phyloP scores from a whole-genome alignment of 164 flowering plant species.

The Litsea cubeba region DNA sequence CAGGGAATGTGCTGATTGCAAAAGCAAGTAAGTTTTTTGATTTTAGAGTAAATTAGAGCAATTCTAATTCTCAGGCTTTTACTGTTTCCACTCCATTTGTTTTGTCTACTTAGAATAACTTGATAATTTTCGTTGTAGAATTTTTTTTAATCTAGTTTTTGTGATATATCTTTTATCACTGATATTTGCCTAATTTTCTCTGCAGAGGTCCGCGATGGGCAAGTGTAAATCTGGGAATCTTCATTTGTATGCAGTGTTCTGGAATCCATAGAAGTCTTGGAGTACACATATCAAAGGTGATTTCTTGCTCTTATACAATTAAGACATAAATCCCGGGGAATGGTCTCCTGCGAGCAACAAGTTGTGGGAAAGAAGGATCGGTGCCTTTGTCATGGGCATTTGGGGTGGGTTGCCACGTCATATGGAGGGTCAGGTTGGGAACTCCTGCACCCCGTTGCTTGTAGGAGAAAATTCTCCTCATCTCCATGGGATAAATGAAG shows the following conservation, averaged over 20 bases:
- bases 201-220: slow-evolving; percentile 79
- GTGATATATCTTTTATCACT: too few relatives aligned
- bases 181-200: background rate
- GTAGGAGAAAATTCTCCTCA: too few relatives aligned
- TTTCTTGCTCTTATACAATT: background rate
- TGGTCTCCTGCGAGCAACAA: too few relatives aligned
- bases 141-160: background rate
- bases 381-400: too few relatives aligned
- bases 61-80: background rate
- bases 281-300: slow-evolving; percentile 66
- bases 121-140: background rate
- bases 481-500: too few relatives aligned
- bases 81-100: background rate
- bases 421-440: too few relatives aligned
- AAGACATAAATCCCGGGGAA: too few relatives aligned
- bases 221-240: slow-evolving; percentile 68
- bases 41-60: background rate
- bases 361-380: too few relatives aligned
- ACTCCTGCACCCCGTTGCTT: too few relatives aligned
- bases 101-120: background rate
- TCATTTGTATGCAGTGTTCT: slow-evolving; percentile 76
- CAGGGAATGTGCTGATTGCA: slow-evolving; percentile 73
- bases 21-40: slow-evolving; percentile 43
- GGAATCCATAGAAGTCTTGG: slow-evolving; percentile 70
- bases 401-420: too few relatives aligned